A percentile compares a stretch with the other conserved stretches of the same genome.
Evolutionary conservation across 176 grass and related monocot genomes (phyloP).

Genomic region (Lolium multiflorum): DNA sequence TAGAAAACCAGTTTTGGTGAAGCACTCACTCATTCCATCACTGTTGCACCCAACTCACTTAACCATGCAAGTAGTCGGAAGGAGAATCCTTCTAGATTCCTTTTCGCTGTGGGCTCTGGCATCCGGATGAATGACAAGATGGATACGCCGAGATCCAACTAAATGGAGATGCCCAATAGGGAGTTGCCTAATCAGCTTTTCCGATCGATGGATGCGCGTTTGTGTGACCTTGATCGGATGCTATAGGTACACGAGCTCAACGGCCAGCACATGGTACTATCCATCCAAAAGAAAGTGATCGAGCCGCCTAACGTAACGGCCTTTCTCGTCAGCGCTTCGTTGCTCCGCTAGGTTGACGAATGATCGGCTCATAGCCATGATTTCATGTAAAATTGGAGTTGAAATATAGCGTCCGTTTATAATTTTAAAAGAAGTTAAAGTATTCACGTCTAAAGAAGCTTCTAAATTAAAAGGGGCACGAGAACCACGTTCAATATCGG

Average conservation of each 20-base stretch:
- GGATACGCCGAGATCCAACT: background rate
- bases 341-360: background rate
- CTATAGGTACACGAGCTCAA: background rate
- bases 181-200: slow-evolving; percentile 26
- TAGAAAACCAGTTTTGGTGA: background rate
- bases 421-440: no score
- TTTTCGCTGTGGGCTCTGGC: slow-evolving; percentile 1
- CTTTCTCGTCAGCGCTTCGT: background rate
- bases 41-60: background rate
- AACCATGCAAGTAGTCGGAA: background rate
- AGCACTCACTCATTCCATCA: background rate
- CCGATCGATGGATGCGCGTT: background rate
- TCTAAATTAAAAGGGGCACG: background rate
- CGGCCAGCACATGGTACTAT: background rate
- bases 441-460: slow-evolving; percentile 7
- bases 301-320: background rate
- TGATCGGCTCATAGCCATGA: background rate
- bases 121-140: background rate
- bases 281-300: background rate
- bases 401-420: background rate
- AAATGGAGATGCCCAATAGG: background rate
- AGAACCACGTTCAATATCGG: slow-evolving; percentile 29
- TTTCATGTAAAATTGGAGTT: background rate
- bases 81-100: slow-evolving; percentile 47
- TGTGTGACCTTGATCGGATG: background rate